These are phyloP conservation scores for Penicillium daleae DNA, from an alignment of 495 filamentous ascomycete species.

Conservation along the genomic window DNA sequence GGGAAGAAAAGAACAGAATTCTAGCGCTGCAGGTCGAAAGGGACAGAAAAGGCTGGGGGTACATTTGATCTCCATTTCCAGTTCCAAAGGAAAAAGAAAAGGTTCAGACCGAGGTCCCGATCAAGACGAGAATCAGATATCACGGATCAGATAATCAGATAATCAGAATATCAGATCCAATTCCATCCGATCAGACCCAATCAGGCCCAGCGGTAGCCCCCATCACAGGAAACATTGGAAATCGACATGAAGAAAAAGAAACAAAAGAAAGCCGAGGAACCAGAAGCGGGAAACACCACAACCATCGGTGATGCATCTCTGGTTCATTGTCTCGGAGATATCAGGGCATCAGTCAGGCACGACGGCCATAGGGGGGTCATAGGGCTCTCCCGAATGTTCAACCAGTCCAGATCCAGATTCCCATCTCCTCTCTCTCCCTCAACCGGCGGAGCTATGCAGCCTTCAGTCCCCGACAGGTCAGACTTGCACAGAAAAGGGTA, in stretches of 20 bases:
- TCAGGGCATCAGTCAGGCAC: background rate
- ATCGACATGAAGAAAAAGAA: slow-evolving; percentile 1
- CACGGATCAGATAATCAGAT: too few species aligned
- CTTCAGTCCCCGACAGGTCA: slow-evolving; percentile 46
- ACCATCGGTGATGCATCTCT: slow-evolving; percentile 38
- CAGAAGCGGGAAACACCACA: slow-evolving; percentile 31
- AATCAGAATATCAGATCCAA: background rate
- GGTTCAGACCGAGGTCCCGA: slow-evolving; percentile 10
- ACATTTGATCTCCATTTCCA: slow-evolving; percentile 13
- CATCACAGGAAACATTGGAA: background rate
- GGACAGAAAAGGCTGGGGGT: background rate
- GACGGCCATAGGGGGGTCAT: background rate
- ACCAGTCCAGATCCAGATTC: background rate
- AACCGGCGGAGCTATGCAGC: slow-evolving; percentile 47
- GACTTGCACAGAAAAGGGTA: slow-evolving; percentile 57
- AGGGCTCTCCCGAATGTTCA: background rate
- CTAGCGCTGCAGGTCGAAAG: slow-evolving; percentile 46
- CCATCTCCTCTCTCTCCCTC: slow-evolving; percentile 28
- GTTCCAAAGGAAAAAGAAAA: slow-evolving; percentile 20
- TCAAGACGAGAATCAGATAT: background rate
- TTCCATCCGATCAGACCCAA: background rate
- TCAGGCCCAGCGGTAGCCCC: background rate
- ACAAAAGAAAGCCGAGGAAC: background rate
- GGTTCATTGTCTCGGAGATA: slow-evolving; percentile 24
- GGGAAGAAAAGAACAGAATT: slow-evolving; percentile 34